Evolutionary conservation across 371 early-diverging fungal species (phyloP), one percentile per base, ranked within the genome.

Genomic region (Parasitella parasitica): DNA sequence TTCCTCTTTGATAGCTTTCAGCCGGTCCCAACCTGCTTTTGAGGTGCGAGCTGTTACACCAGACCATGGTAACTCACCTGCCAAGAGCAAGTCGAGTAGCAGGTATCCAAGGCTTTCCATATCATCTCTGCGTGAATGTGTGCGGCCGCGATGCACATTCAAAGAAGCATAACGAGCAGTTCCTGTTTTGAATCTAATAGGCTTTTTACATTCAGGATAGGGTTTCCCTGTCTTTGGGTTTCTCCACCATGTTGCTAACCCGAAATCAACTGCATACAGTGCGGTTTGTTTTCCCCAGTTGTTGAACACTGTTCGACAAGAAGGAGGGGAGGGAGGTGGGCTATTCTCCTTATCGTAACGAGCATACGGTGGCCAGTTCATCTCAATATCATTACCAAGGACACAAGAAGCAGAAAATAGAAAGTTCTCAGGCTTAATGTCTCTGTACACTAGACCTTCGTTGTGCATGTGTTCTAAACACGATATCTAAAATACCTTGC

Each of bases 341-440:
- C 52, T 59, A 28, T 43, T 43, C 22, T 43, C 43, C 22, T 22
- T n/a, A 27, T 20, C 12, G 39, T 24, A 18, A 39, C 6, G 24
- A 38, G 27, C 24, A 59, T 22, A 9, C 20, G 57, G 35, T 39
- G 43, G 20, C 36, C 50, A 59, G 8, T 51, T 49, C 49, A 49
- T 49, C 28, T 49, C 28, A 39, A 26, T 9, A 20, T 43, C 22
- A 43, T 56, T 39, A 18, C 32, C 26, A 8, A 62, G 36, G 3
- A 35, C 13, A 48, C 73, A 72, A 28, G 70, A 69, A 5, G 53
- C 58, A 32, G 76, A 69, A 27, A 82, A 67, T 9, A 84, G 52
- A 51, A 99, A 97, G 80, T 99, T 99, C 69, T 98, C 99, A 15
- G 99, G 99, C 71, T 99, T 99, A 60, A 99, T 92, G 73, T 99